phyloP scores from a whole-genome alignment of 768 basidiomycete species.

The Suillus ampliporus region DNA sequence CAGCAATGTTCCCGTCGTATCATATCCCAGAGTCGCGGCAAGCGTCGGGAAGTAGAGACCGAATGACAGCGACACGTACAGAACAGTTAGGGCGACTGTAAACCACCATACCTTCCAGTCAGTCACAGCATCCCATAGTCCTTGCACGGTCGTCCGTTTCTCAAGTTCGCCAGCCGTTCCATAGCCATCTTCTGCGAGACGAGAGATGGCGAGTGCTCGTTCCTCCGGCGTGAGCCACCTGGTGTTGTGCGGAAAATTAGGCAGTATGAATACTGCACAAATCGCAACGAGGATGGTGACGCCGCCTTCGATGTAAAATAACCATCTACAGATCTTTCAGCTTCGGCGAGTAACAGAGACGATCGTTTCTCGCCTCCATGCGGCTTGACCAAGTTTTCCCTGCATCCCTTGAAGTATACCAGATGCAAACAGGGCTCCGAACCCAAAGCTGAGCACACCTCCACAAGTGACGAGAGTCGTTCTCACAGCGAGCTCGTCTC shows the following conservation, averaged over 20 bases:
- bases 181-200: conserved; percentile 37
- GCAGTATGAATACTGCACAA: conserved; percentile 40
- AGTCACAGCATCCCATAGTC: conserved; percentile 42
- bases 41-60: conserved; percentile 32
- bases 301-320: conserved; percentile 39
- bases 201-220: conserved; percentile 34
- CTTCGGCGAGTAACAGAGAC: neutral
- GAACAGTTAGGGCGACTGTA: conserved; percentile 25
- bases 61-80: conserved; percentile 26
- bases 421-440: conserved; percentile 49
- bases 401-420: conserved; percentile 50
- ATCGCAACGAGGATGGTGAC: conserved; percentile 41
- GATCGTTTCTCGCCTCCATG: conserved; percentile 41
- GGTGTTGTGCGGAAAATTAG: conserved; percentile 43
- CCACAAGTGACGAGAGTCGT: conserved; percentile 43
- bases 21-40: conserved; percentile 40
- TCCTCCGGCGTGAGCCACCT: conserved; percentile 36
- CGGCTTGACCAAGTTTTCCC: conserved; percentile 42
- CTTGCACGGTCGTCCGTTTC: conserved; percentile 30
- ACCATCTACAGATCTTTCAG: conserved; percentile 13
- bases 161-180: conserved; percentile 25
- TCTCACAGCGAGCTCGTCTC: conserved; percentile 43
- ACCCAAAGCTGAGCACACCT: conserved; percentile 49
- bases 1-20: conserved; percentile 44
- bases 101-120: conserved; percentile 51